Evolutionary conservation across 768 basidiomycete genomes (phyloP).

Genomic region (Boletus rufocinnamomeus): DNA sequence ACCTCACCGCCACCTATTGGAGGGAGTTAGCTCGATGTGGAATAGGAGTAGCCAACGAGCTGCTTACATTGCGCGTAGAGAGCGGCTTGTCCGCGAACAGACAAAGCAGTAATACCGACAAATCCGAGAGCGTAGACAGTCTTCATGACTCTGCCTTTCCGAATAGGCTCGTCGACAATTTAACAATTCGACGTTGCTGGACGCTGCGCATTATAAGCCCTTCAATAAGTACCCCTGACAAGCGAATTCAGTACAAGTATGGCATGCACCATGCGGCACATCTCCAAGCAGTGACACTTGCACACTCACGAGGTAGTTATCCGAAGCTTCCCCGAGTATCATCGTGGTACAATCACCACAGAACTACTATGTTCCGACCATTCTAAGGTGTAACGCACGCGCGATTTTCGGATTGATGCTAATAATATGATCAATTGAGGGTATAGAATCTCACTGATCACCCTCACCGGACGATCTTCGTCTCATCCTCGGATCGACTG

Average conservation of each 20-base stretch:
- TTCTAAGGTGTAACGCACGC: background rate
- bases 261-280: background rate
- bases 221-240: background rate
- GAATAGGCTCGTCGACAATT: background rate
- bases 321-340: background rate
- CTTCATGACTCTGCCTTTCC: constrained; percentile 5
- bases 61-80: constrained; percentile 17
- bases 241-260: background rate
- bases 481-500: background rate
- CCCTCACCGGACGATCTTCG: background rate
- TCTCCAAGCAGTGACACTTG: too few species aligned
- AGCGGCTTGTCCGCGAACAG: constrained; percentile 9
- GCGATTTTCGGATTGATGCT: background rate
- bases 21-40: background rate
- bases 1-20: constrained; percentile 13
- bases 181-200: background rate
- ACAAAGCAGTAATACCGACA: constrained; percentile 1
- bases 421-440: background rate
- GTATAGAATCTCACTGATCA: background rate
- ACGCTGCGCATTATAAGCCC: constrained; percentile 4
- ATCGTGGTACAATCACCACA: background rate
- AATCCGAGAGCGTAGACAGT: constrained; percentile 1
- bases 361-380: background rate
- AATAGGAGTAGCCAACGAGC: background rate
- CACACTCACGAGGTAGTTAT: background rate